Conservation (phyloP, 768 basidiomycete species). For the Lentinula aciculospora region DNA sequence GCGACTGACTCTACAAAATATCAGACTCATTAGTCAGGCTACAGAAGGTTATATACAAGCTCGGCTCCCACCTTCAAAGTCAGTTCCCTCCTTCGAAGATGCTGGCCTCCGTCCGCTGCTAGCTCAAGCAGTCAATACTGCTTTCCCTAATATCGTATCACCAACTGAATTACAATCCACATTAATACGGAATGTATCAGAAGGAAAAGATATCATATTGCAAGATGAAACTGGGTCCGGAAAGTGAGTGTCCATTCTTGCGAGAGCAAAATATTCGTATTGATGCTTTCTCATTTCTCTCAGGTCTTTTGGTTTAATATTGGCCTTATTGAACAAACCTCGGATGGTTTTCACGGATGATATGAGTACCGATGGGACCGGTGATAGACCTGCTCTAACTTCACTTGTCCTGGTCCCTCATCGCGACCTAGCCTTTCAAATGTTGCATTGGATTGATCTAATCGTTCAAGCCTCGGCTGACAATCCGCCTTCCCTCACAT, state of each 20-base stretch:
- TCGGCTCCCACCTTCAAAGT: background rate
- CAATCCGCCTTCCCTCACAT: conserved; percentile 27
- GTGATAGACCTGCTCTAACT: conserved; percentile 29
- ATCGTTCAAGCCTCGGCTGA: conserved; percentile 28
- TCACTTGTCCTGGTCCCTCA: conserved; percentile 69
- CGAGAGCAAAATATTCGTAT: background rate
- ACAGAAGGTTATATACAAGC: conserved; percentile 15
- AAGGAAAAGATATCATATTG: conserved; percentile 55
- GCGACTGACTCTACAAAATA: background rate
- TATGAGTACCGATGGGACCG: conserved; percentile 12
- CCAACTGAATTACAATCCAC: conserved; percentile 57
- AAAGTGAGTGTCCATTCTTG: conserved; percentile 49
- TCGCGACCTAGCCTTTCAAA: conserved; percentile 64
- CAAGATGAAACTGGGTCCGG: conserved; percentile 74
- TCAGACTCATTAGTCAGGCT: conserved; percentile 21
- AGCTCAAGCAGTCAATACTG: conserved; percentile 41
- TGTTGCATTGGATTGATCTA: conserved; percentile 57
- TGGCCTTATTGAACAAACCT: conserved; percentile 60
- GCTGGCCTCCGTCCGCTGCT: conserved; percentile 49
- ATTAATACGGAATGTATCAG: conserved; percentile 58
- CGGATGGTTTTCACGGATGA: conserved; percentile 19
- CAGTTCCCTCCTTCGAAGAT: conserved; percentile 33
- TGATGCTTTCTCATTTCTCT: background rate
- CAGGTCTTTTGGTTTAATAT: conserved; percentile 68
- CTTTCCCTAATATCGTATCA: conserved; percentile 54